Base-by-base conservation (phyloP, 139 green algal species). In the Chlamydomonas incerta region DNA sequence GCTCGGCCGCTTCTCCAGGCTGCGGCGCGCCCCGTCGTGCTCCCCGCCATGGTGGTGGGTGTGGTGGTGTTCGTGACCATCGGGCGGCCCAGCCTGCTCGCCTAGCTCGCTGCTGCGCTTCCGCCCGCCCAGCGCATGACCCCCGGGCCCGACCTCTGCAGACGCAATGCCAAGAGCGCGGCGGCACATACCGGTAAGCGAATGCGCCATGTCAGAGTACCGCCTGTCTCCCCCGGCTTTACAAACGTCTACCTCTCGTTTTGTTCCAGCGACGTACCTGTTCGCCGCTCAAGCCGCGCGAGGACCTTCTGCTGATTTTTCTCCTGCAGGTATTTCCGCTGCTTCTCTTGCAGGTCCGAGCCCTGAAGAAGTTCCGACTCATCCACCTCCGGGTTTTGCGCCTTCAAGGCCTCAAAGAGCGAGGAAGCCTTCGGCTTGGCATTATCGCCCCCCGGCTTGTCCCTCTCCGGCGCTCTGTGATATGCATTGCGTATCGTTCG, bases 211-310 rank as follows among this genome's bases (percentile, higher is more conserved):
- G 67, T 9, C 67, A 50, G 6, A 47, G 17, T 2, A 15, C 26
- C 14, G n/a, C n/a, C n/a, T n/a, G n/a, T n/a, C n/a, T n/a, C n/a
- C n/a, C n/a, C n/a, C n/a, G n/a, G n/a, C n/a, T n/a, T n/a, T n/a
- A n/a, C n/a, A n/a, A n/a, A n/a, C n/a, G n/a, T n/a, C n/a, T n/a
- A n/a, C n/a, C n/a, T n/a, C n/a, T n/a, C n/a, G n/a, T n/a, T n/a
- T n/a, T n/a, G n/a, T n/a, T n/a, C n/a, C n/a, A 28, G 35, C 21
- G 37, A 75, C 62, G 58, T 31, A 75, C 79, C 66, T 52, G 47
- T 47, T 31, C 79, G 73, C 4, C 79, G 65, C 66, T 85, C 79
- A 0, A 85, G 79, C 1, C 79, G 79, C 79, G 58, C 47, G 15
- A 85, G 60, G 3, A 73, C 46, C 35, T 75, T 18, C 47, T 85